Conservation (phyloP, 2,329 filamentous ascomycete genomes). For the Aspergillus sp. region DNA sequence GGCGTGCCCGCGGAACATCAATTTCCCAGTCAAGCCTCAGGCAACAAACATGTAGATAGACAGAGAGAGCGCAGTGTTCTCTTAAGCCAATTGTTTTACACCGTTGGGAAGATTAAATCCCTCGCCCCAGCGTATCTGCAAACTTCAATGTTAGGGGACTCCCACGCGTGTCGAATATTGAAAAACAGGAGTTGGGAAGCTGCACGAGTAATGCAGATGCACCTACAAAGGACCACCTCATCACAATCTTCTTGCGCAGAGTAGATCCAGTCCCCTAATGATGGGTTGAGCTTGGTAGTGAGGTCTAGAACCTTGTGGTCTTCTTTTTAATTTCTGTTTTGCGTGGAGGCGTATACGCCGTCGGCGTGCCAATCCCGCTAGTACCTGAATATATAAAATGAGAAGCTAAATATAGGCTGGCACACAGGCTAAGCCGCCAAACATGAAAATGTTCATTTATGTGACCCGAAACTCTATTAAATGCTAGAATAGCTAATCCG, state of each 20-base stretch:
- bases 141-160: background rate
- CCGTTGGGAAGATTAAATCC: background rate
- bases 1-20: background rate
- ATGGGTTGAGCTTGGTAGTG: background rate
- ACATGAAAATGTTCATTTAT: too few relatives aligned
- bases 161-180: background rate
- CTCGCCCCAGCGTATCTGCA: background rate
- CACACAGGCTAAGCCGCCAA: too few relatives aligned
- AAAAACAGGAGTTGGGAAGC: too few relatives aligned
- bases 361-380: background rate
- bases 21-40: background rate
- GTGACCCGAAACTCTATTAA: background rate
- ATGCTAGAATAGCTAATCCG: background rate
- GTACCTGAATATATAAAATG: background rate
- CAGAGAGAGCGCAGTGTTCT: background rate
- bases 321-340: background rate
- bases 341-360: background rate
- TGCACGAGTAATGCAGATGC: background rate
- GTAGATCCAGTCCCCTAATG: background rate
- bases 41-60: background rate
- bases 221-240: background rate
- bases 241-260: background rate
- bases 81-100: too few relatives aligned
- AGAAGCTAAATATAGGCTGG: background rate
- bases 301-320: background rate